Percentiles rank a stretch among this genome's conserved stretches.
phyloP scores from a whole-genome alignment of 1,284 basidiomycete genomes.

The Puccinia triticina region DNA sequence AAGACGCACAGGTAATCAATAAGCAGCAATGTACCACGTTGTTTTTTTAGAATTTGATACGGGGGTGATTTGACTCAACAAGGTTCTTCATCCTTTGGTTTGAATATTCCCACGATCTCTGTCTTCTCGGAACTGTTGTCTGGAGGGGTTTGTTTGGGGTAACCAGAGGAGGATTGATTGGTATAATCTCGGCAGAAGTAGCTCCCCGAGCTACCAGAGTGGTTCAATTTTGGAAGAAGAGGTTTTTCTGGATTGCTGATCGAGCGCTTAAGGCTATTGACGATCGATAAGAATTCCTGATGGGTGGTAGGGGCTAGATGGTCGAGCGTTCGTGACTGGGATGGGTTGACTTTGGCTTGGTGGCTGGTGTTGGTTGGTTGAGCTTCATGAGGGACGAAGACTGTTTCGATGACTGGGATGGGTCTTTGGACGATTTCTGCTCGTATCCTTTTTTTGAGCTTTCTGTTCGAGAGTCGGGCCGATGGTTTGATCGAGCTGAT shows the following conservation, averaged over 20 bases:
- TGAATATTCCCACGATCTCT: slow-evolving; percentile 67
- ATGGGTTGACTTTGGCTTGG: background rate
- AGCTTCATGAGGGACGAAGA: slow-evolving; percentile 2
- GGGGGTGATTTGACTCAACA: slow-evolving; percentile 20
- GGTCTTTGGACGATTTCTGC: slow-evolving; percentile 19
- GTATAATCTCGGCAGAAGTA: slow-evolving; percentile 79
- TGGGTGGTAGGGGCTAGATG: slow-evolving; percentile 74
- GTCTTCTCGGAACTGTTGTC: background rate
- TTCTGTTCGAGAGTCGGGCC: background rate
- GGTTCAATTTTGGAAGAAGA: slow-evolving; percentile 83
- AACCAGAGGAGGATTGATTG: slow-evolving; percentile 60
- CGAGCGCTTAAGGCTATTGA: slow-evolving; percentile 70
- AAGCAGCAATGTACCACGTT: background rate
- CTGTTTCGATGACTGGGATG: slow-evolving; percentile 41
- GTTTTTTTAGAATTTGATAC: background rate
- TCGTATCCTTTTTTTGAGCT: slow-evolving; percentile 20
- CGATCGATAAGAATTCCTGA: slow-evolving; percentile 64
- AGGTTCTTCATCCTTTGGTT: slow-evolving; percentile 86
- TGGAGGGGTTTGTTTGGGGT: background rate
- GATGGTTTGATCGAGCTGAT: background rate
- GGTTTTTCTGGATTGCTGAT: slow-evolving; percentile 73
- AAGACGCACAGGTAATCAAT: slow-evolving; percentile 60
- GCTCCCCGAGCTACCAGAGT: slow-evolving; percentile 80
- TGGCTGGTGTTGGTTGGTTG: background rate
- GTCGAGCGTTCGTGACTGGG: slow-evolving; percentile 66